Conservation (phyloP, 768 basidiomycete species). For the Xerocomellus intermedius region DNA sequence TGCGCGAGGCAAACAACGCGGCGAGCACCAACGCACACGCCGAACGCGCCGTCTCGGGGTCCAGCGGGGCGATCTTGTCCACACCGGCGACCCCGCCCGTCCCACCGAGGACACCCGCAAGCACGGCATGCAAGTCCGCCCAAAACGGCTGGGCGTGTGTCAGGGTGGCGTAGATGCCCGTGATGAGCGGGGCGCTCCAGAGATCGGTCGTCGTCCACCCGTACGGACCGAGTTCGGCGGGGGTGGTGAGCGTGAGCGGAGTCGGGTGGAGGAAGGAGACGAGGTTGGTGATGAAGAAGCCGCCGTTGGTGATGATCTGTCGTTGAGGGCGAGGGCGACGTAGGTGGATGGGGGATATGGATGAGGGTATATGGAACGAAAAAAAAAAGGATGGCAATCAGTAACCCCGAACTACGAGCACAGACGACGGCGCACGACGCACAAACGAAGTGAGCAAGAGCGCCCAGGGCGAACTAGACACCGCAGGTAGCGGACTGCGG, state of each 20-base stretch:
- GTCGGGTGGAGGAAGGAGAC: slow-evolving; percentile 76
- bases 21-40: slow-evolving; percentile 67
- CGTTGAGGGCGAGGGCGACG: neutral
- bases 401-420: neutral
- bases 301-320: slow-evolving; percentile 72
- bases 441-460: slow-evolving; percentile 74
- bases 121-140: slow-evolving; percentile 54
- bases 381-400: neutral
- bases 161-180: slow-evolving; percentile 75
- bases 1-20: slow-evolving; percentile 58
- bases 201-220: slow-evolving; percentile 87
- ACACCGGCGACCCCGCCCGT: slow-evolving; percentile 10
- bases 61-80: slow-evolving; percentile 44
- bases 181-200: slow-evolving; percentile 81
- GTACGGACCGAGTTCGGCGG: slow-evolving; percentile 73
- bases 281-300: slow-evolving; percentile 76
- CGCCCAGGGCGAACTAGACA: slow-evolving; percentile 72
- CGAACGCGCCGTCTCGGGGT: slow-evolving; percentile 65
- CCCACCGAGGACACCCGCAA: slow-evolving; percentile 46
- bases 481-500: slow-evolving; percentile 43
- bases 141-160: slow-evolving; percentile 89
- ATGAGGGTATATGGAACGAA: neutral
- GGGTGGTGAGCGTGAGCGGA: slow-evolving; percentile 65
- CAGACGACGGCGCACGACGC: slow-evolving; percentile 23
- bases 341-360: too few relatives aligned